phyloP scores from a whole-genome alignment of 768 basidiomycete species.

The Termitomyces sp. region DNA sequence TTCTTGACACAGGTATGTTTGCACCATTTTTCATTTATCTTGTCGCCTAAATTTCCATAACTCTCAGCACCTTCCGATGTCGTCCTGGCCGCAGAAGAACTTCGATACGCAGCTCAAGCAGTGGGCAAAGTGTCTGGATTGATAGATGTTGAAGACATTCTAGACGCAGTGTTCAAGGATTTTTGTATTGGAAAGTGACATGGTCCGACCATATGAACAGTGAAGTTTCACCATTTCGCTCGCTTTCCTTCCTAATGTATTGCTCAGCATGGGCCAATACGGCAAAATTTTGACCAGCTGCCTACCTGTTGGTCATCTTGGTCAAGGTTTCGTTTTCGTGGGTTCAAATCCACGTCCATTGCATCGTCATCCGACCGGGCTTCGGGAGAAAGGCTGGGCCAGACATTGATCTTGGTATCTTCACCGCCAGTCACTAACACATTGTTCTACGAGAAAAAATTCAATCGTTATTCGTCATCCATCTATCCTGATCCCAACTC shows the following conservation, averaged over 20 bases:
- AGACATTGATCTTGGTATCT: slow-evolving; percentile 40
- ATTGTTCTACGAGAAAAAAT: slow-evolving; percentile 22
- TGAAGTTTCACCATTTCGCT: slow-evolving; percentile 7
- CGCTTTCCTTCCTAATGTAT: slow-evolving; percentile 13
- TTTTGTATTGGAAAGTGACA: slow-evolving; percentile 81
- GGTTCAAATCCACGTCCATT: slow-evolving; percentile 22
- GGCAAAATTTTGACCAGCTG: neutral
- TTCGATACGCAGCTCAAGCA: slow-evolving; percentile 79
- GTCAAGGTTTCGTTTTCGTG: slow-evolving; percentile 17
- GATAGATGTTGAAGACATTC: slow-evolving; percentile 77
- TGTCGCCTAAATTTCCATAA: neutral
- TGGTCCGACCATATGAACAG: too few species aligned
- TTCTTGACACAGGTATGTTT: slow-evolving; percentile 32
- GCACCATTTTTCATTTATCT: neutral
- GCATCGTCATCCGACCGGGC: slow-evolving; percentile 7
- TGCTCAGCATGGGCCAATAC: neutral
- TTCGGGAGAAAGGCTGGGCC: slow-evolving; percentile 21
- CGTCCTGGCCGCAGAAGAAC: slow-evolving; percentile 80
- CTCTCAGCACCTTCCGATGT: slow-evolving; percentile 56
- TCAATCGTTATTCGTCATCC: neutral
- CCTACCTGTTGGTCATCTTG: slow-evolving; percentile 19
- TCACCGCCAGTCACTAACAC: slow-evolving; percentile 45
- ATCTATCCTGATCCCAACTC: neutral
- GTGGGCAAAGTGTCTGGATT: slow-evolving; percentile 81
- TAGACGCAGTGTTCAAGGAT: slow-evolving; percentile 77